A percentile compares a stretch with the other conserved stretches of the same genome.
Conservation (phyloP, 257 asterid genomes). For the Coffea eugenioides region DNA sequence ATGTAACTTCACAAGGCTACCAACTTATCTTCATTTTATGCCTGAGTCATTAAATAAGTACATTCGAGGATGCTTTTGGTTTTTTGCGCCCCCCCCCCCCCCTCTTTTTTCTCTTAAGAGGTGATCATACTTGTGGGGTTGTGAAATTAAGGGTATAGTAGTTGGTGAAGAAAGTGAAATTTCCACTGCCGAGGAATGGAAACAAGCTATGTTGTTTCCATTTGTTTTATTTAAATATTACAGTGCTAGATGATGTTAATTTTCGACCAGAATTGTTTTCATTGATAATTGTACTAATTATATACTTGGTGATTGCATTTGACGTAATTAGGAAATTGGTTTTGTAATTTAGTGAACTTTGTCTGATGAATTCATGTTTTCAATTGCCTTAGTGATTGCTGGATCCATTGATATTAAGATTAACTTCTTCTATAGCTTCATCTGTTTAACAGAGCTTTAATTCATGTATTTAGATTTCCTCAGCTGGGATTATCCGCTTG, state of each 20-base stretch:
- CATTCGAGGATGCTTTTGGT: no score
- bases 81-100: no score
- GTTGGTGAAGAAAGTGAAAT: not conserved
- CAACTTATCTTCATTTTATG: no score
- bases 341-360: not conserved
- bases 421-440: not conserved
- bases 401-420: not conserved
- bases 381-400: not conserved
- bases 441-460: conserved; percentile 1
- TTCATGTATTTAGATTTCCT: conserved; percentile 63
- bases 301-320: not conserved
- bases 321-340: not conserved
- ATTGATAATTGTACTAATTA: not conserved
- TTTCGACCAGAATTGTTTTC: not conserved
- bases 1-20: no score
- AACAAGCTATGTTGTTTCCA: not conserved
- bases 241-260: no score
- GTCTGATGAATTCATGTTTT: not conserved
- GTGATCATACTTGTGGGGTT: no score
- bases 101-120: no score
- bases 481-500: conserved; percentile 78
- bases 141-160: not conserved
- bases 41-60: no score
- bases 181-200: no score
- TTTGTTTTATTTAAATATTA: not conserved